Conservation (phyloP, 805 yeast species). For the Myxozyma melibiosi region DNA sequence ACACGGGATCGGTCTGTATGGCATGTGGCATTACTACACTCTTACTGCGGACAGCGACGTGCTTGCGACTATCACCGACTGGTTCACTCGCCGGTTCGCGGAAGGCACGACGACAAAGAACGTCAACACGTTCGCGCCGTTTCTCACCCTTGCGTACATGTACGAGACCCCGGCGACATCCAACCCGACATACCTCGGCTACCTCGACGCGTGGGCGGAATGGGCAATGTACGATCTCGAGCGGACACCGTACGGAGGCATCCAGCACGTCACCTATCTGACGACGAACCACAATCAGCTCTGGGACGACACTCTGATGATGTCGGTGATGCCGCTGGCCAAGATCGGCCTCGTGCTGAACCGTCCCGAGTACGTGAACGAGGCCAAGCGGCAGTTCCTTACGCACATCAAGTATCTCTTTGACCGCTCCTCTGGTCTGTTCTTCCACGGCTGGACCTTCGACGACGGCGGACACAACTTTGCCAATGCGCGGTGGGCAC, state of each 20-base stretch:
- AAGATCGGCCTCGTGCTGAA: constrained; percentile 41
- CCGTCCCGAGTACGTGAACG: constrained; percentile 42
- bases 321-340: constrained; percentile 46
- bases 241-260: constrained; percentile 44
- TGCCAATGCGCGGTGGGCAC: constrained; percentile 43
- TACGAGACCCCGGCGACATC: constrained; percentile 38
- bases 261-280: constrained; percentile 45
- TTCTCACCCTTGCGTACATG: constrained; percentile 42
- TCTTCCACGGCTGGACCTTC: constrained; percentile 43
- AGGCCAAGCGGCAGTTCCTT: constrained; percentile 44
- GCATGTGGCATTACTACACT: constrained; percentile 45
- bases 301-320: constrained; percentile 41
- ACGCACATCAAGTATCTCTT: constrained; percentile 42
- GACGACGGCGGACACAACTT: constrained; percentile 17
- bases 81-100: constrained; percentile 42
- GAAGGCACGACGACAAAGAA: constrained; percentile 44
- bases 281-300: constrained; percentile 41
- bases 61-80: constrained; percentile 38
- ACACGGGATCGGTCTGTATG: constrained; percentile 46
- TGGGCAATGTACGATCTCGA: constrained; percentile 43
- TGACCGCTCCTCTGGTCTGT: constrained; percentile 43
- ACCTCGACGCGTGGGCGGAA: constrained; percentile 44
- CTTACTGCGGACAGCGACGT: constrained; percentile 38
- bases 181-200: constrained; percentile 34
- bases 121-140: constrained; percentile 46